phyloP scores from a whole-genome alignment of 2,329 filamentous ascomycete species.

The Apiospora malaysiana region DNA sequence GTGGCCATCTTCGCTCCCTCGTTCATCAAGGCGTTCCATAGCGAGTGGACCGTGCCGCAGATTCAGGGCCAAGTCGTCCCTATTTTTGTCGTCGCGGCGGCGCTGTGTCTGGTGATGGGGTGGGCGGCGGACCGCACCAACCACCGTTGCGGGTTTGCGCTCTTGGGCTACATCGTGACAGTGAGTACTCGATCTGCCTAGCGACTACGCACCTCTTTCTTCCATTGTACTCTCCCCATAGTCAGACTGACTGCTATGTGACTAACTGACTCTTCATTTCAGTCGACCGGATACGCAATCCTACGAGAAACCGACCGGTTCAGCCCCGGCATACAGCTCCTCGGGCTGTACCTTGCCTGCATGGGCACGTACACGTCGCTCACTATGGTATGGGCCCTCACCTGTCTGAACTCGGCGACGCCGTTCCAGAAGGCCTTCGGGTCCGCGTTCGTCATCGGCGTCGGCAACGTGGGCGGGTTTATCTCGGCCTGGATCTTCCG shows the following conservation, averaged over 20 bases:
- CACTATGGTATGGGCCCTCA: constrained; percentile 29
- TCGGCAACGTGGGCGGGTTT: constrained; percentile 41
- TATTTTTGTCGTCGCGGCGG: constrained; percentile 29
- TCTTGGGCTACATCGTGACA: constrained; percentile 22
- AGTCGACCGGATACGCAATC: constrained; percentile 25
- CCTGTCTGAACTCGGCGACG: constrained; percentile 28
- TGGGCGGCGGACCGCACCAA: constrained; percentile 27
- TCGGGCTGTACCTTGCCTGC: constrained; percentile 30
- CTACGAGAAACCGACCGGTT: constrained; percentile 4
- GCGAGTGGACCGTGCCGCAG: constrained; percentile 23
- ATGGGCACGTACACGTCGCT: constrained; percentile 28
- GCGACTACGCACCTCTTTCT: too few species aligned
- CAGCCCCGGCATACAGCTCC: constrained; percentile 25
- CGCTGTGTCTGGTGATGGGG: constrained; percentile 25
- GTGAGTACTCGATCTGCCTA: too few species aligned
- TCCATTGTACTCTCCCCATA: too few species aligned
- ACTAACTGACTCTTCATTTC: neutral
- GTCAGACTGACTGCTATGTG: too few species aligned
- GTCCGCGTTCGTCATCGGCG: constrained; percentile 45
- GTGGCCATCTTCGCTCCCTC: constrained; percentile 31
- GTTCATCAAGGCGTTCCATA: constrained; percentile 29
- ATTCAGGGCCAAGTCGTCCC: constrained; percentile 29
- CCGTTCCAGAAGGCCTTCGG: constrained; percentile 33
- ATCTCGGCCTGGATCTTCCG: constrained; percentile 32
- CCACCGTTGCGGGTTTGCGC: constrained; percentile 28